Percentiles rank a stretch among this genome's conserved stretches.
Evolutionary conservation across 1,139 yeast genomes (phyloP).

Genomic region (Meyerozyma elateridarum): DNA sequence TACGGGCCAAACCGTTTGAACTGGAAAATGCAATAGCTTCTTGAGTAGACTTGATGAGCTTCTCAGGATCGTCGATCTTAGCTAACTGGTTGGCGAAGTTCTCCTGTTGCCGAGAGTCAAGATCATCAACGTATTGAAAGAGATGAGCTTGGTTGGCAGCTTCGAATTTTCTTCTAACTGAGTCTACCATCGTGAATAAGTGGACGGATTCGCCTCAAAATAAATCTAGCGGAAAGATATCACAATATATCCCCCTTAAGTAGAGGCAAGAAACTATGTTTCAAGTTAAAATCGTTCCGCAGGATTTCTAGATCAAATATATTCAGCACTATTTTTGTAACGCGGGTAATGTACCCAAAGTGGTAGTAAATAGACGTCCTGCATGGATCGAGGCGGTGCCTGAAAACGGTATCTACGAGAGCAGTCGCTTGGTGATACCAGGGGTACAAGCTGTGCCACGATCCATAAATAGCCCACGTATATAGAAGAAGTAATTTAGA

Average conservation of each 20-base stretch:
- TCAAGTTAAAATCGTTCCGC: too few relatives aligned
- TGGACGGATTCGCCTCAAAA: background rate
- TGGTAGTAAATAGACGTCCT: conserved; percentile 4
- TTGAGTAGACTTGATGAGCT: conserved; percentile 40
- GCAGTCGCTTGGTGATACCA: too few relatives aligned
- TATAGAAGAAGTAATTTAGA: too few relatives aligned
- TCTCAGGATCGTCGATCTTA: conserved; percentile 36
- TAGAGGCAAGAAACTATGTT: too few relatives aligned
- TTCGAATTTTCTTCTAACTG: conserved; percentile 19
- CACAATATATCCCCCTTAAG: too few relatives aligned
- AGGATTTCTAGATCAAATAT: conserved; percentile 1
- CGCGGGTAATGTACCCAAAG: conserved; percentile 3
- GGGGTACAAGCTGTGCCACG: too few relatives aligned
- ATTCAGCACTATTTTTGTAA: conserved; percentile 2
- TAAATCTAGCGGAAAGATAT: too few relatives aligned
- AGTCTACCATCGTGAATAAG: conserved; percentile 3
- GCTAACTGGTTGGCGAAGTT: conserved; percentile 34
- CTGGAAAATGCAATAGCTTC: conserved; percentile 43
- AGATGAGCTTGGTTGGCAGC: conserved; percentile 47
- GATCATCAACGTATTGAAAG: conserved; percentile 37
- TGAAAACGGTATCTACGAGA: too few relatives aligned
- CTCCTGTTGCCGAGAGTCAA: conserved; percentile 26
- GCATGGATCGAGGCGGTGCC: too few relatives aligned
- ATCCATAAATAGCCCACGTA: too few relatives aligned
- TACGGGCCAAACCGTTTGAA: conserved; percentile 27